phyloP scores from a whole-genome alignment of 2,329 filamentous ascomycete genomes.

The Neofusicoccum ribis region DNA sequence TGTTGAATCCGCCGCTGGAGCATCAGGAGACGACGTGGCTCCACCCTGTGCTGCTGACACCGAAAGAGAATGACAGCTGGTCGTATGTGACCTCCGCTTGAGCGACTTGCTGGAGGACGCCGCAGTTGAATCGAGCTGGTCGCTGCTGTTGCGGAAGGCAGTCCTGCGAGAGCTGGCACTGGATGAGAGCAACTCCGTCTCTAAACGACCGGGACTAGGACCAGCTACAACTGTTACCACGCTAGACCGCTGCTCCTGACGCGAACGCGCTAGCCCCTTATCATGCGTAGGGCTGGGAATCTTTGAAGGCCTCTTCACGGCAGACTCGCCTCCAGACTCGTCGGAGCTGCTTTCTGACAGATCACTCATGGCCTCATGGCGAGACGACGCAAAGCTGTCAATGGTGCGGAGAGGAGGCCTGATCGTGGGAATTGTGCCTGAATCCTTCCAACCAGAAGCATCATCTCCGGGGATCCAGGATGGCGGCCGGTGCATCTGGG shows the following conservation, averaged over 20 bases:
- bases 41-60: slow-evolving; percentile 9
- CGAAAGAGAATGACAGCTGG: slow-evolving; percentile 1
- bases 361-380: slow-evolving; percentile 1
- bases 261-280: neutral
- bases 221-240: neutral
- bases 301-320: neutral
- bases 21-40: slow-evolving; percentile 15
- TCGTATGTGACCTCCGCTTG: neutral
- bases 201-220: neutral
- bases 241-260: slow-evolving; percentile 9
- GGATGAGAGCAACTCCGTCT: slow-evolving; percentile 14
- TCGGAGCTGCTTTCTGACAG: slow-evolving; percentile 17
- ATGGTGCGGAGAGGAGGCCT: slow-evolving; percentile 4
- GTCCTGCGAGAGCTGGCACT: slow-evolving; percentile 15
- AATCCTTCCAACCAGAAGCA: neutral
- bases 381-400: slow-evolving; percentile 1
- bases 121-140: neutral
- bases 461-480: slow-evolving; percentile 15
- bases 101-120: neutral
- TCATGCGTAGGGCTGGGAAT: slow-evolving; percentile 15
- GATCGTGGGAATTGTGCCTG: neutral
- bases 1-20: neutral
- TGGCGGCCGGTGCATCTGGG: slow-evolving; percentile 10
- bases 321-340: neutral
- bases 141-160: slow-evolving; percentile 6